phyloP scores from a whole-genome alignment of 169 alveolate species.

The Cryptosporidium parvum region DNA sequence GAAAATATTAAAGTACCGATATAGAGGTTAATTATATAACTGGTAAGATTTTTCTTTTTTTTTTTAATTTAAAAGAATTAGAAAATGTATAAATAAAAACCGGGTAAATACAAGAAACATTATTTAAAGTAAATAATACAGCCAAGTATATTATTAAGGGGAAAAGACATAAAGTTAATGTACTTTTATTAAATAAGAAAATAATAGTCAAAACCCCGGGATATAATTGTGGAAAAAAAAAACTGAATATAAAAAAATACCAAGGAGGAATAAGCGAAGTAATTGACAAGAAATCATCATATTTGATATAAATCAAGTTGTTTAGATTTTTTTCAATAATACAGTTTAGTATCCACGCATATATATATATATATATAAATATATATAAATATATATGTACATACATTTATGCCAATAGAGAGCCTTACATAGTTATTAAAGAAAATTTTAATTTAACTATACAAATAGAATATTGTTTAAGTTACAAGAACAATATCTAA shows the following conservation, averaged over 20 bases:
- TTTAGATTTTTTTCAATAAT: neutral
- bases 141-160: neutral
- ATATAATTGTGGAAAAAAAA: neutral
- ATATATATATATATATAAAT: neutral
- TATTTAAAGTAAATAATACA: neutral
- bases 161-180: neutral
- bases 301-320: neutral
- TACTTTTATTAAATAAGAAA: neutral
- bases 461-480: neutral
- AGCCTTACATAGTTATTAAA: neutral
- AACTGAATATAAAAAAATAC: neutral
- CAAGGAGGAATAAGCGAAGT: neutral
- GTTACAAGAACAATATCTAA: neutral
- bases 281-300: slow-evolving; percentile 5
- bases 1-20: neutral
- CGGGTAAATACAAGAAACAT: neutral
- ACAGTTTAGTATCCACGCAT: neutral
- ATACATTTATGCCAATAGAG: neutral
- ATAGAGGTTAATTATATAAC: neutral
- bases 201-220: neutral
- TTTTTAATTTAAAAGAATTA: neutral
- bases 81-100: neutral
- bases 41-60: neutral
- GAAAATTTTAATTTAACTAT: neutral
- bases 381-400: neutral